Evolutionary conservation across 805 yeast genomes (phyloP).

Genomic region (Metschnikowia santaceciliae): DNA sequence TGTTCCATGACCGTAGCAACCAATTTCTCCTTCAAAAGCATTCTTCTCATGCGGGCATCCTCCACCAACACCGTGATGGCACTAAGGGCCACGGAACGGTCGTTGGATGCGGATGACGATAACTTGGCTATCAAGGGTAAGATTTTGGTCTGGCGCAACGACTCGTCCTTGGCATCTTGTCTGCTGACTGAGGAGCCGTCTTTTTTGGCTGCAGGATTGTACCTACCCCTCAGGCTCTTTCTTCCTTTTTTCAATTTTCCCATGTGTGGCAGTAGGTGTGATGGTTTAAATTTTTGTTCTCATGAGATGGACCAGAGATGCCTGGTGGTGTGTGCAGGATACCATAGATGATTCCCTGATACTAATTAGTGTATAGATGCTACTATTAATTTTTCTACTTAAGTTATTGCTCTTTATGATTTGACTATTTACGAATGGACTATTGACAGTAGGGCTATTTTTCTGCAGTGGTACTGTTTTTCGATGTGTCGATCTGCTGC

Average conservation of each 20-base stretch:
- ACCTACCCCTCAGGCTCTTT: conserved; percentile 33
- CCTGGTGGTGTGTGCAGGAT: neutral
- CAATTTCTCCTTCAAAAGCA: conserved; percentile 68
- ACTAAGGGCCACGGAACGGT: conserved; percentile 71
- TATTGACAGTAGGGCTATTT: neutral
- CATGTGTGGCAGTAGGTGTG: conserved; percentile 36
- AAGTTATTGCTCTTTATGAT: too few relatives aligned
- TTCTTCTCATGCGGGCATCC: conserved; percentile 57
- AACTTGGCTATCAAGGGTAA: conserved; percentile 66
- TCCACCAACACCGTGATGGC: conserved; percentile 71
- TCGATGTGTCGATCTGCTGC: neutral
- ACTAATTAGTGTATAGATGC: neutral
- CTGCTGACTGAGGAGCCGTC: conserved; percentile 15
- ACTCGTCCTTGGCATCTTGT: conserved; percentile 41
- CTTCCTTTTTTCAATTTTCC: conserved; percentile 69
- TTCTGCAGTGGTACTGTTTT: neutral
- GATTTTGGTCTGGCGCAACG: conserved; percentile 51
- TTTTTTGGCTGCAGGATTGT: conserved; percentile 31
- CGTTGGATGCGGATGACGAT: conserved; percentile 60
- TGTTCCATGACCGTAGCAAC: conserved; percentile 61
- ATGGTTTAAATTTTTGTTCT: conserved; percentile 3
- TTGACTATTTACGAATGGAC: neutral
- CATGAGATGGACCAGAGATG: conserved; percentile 1
- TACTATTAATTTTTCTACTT: too few relatives aligned
- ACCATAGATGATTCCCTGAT: neutral